Evolutionary conservation across 768 basidiomycete genomes (phyloP).

Genomic region (Mycena indigotica): DNA sequence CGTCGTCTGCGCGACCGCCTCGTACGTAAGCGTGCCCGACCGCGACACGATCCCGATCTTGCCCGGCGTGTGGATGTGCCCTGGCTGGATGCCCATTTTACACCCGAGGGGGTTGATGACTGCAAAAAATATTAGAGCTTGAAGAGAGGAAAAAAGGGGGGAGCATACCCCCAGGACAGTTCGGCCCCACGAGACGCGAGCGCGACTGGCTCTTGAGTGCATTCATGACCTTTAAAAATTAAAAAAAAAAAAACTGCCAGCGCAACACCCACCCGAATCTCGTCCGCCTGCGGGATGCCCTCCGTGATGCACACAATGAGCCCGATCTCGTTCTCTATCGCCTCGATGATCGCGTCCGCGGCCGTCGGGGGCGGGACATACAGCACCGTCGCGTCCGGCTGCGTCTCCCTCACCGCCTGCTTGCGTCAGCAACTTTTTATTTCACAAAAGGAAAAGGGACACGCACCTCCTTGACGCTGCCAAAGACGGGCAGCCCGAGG

Average conservation of each 20-base stretch:
- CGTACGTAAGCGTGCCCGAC: constrained; percentile 95
- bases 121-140: constrained; percentile 25
- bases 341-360: constrained; percentile 97
- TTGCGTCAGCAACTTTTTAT: too few species aligned
- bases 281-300: constrained; percentile 96
- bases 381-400: constrained; percentile 93
- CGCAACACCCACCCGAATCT: constrained; percentile 70
- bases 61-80: constrained; percentile 95
- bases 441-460: neutral
- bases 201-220: constrained; percentile 93
- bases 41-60: constrained; percentile 98
- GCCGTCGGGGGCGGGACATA: constrained; percentile 98
- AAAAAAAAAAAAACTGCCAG: neutral
- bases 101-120: constrained; percentile 96
- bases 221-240: constrained; percentile 71
- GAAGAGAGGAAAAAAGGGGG: neutral
- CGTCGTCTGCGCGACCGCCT: constrained; percentile 97
- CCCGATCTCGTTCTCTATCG: constrained; percentile 96
- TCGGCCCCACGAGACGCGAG: constrained; percentile 95
- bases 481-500: constrained; percentile 93
- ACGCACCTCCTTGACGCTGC: constrained; percentile 83
- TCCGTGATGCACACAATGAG: constrained; percentile 99
- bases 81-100: constrained; percentile 99
- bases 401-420: constrained; percentile 83
- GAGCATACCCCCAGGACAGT: constrained; percentile 83